Base-by-base conservation (phyloP, 2,329 filamentous ascomycete species). In the Exophiala dermatitidis region DNA sequence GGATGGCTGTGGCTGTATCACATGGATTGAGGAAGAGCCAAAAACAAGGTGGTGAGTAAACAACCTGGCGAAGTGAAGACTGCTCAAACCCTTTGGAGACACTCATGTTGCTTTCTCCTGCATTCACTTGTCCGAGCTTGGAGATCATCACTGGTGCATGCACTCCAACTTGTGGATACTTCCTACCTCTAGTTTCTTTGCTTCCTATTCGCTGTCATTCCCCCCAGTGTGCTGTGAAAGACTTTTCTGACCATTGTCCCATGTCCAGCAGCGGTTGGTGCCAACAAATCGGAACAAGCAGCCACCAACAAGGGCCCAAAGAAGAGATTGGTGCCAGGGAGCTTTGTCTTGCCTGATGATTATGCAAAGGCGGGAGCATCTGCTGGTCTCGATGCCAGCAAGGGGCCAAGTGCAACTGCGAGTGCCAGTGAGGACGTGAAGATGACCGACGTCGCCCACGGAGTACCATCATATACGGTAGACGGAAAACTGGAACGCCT, bases 401-500 rank as follows among this genome's bases (percentile, higher is more conserved):
- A 19, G 19, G 19, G 19, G 19, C 19, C 19, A 19, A 19, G 19
- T 19, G 19, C 19, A 19, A 19, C 19, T 19, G 19, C 19, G 19
- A 2, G 19, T 19, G 19, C 19, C 19, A 19, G 19, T 19, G 19
- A 19, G 19, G 19, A 19, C 19, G 19, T 19, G 19, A 19, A 2
- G 19, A 19, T 19, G 19, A 19, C 19, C 19, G 19, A 19, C 38
- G 10, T 38, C 4, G 7, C 36, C 6, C 36, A 9, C 4, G 12
- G 4, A 7, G 36, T n/a, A 8, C 4, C 6, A 8, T 5, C 36
- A n/a, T 12, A 41, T 26, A 26, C 9, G 4, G 28, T 26, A 26
- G 60, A 62, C 32, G 53, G 64, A 5, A 48, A 57, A 37, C 47
- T 71, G 31, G 45, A 50, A 28, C 56, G 55, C 5, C 53, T 67